A percentile compares a stretch with the other conserved stretches of the same genome.
phyloP scores from a whole-genome alignment of 2,329 filamentous ascomycete species.

The Rhynchosporium agropyri region DNA sequence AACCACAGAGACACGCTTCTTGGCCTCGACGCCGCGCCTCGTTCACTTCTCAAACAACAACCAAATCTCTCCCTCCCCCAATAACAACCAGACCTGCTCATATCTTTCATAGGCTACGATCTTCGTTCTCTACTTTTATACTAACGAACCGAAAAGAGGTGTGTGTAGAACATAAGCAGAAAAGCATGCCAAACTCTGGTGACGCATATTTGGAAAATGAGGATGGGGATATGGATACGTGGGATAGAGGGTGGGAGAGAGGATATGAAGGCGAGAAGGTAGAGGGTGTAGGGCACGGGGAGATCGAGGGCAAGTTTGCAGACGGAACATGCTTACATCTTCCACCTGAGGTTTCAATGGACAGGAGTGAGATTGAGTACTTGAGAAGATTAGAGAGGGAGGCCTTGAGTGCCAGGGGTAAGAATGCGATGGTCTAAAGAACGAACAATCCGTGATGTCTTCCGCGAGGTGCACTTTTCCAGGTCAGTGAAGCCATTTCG shows the following conservation, averaged over 20 bases:
- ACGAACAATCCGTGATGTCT: neutral
- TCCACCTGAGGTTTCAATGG: slow-evolving; percentile 10
- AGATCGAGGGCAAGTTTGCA: neutral
- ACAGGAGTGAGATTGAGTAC: slow-evolving; percentile 20
- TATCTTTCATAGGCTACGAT: neutral
- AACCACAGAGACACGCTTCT: neutral
- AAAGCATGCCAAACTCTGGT: neutral
- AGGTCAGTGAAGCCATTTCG: neutral
- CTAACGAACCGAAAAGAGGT: neutral
- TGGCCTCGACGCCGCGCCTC: slow-evolving; percentile 6
- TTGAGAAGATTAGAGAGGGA: slow-evolving; percentile 15
- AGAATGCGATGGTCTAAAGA: neutral
- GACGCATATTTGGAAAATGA: neutral
- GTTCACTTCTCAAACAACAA: neutral
- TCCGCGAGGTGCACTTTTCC: neutral
- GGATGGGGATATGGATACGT: neutral
- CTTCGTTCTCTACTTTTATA: neutral
- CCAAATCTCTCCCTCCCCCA: slow-evolving; percentile 3
- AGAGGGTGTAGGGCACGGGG: neutral
- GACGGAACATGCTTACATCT: slow-evolving; percentile 1
- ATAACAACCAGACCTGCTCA: neutral
- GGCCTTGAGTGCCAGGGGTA: slow-evolving; percentile 2
- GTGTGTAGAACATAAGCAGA: neutral
- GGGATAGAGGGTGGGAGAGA: neutral
- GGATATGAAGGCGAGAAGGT: neutral